Base-by-base conservation (phyloP, 1,284 basidiomycete species). In the Austroboletus novae-zelandiae region DNA sequence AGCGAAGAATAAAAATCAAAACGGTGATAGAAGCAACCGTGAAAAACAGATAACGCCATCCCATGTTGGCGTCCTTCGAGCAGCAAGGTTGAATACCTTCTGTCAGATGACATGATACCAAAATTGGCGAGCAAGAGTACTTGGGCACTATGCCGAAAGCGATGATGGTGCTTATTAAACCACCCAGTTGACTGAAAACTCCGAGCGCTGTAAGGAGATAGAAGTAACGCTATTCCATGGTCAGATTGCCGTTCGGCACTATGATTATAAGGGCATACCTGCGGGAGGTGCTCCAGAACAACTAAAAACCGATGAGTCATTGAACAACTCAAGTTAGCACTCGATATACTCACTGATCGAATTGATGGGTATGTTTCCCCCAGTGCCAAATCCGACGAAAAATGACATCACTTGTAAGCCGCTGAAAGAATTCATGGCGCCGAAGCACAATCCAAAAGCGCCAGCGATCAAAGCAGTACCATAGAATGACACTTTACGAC, bases 11-110 rank as follows among this genome's bases (percentile, higher is more conserved):
- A 27, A 59, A 57, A 15, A 61, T 30, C 2, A 32, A 39, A 8
- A 59, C 40, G 2, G 59, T 61, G 14, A 61, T 49, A 1, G 51
- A 39, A n/a, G 32, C 40, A 6, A 47, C 5, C 2, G 54, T 40
- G 41, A 61, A 59, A 23, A 57, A 32, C 2, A 59, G 9, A 30
- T 59, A 59, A 35, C 57, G 48, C 58, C 58, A 60, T 13, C 58
- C 60, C 59, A 59, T 61, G 34, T 59, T 59, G 17, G 4, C 40
- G 4, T 45, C 37, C 34, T 15, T 61, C 7, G 59, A 56, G 31
- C 57, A 59, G 9, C 57, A 59, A 25, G 57, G 59, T 14, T 31
- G 4, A 11, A 36, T 23, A 27, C 52, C 55, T 32, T 32, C 46
- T 2, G 57, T 59, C 31, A 61, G 34, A 1, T 9, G 42, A 48